phyloP scores from a whole-genome alignment of 2,329 filamentous ascomycete species.

The Coleophoma cylindrospora region DNA sequence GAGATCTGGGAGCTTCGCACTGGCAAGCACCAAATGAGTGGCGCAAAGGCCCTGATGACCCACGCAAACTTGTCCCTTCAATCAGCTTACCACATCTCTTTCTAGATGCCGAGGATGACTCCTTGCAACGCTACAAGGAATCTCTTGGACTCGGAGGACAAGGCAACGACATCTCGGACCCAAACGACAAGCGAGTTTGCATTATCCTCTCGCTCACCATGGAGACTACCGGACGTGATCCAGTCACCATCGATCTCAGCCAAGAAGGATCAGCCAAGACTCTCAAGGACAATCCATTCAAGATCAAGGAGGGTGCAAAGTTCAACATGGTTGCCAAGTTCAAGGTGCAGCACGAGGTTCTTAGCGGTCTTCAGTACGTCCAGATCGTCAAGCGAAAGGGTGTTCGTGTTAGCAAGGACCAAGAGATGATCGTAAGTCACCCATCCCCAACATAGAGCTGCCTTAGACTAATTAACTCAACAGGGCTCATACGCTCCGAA shows the following conservation, averaged over 20 bases:
- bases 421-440: slow-evolving; percentile 88
- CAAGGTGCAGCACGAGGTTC: slow-evolving; percentile 94
- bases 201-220: slow-evolving; percentile 90
- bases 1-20: neutral
- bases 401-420: slow-evolving; percentile 82
- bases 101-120: slow-evolving; percentile 65
- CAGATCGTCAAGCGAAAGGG: slow-evolving; percentile 90
- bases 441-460: neutral
- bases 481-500: slow-evolving; percentile 91
- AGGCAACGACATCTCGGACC: slow-evolving; percentile 66
- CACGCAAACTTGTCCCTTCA: no score
- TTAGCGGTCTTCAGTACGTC: slow-evolving; percentile 92
- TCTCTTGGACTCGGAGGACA: slow-evolving; percentile 79
- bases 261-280: slow-evolving; percentile 65
- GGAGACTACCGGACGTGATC: slow-evolving; percentile 73
- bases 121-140: slow-evolving; percentile 94
- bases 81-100: slow-evolving; percentile 4
- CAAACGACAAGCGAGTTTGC: slow-evolving; percentile 81
- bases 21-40: neutral
- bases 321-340: slow-evolving; percentile 95
- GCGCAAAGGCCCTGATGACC: neutral
- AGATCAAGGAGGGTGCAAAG: slow-evolving; percentile 89
- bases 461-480: slow-evolving; percentile 9
- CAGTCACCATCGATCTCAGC: slow-evolving; percentile 86
- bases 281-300: slow-evolving; percentile 91